Percentiles rank a stretch among this genome's conserved stretches.
Evolutionary conservation across 2,329 filamentous ascomycete species (phyloP).

Genomic region (Claviceps sp.): DNA sequence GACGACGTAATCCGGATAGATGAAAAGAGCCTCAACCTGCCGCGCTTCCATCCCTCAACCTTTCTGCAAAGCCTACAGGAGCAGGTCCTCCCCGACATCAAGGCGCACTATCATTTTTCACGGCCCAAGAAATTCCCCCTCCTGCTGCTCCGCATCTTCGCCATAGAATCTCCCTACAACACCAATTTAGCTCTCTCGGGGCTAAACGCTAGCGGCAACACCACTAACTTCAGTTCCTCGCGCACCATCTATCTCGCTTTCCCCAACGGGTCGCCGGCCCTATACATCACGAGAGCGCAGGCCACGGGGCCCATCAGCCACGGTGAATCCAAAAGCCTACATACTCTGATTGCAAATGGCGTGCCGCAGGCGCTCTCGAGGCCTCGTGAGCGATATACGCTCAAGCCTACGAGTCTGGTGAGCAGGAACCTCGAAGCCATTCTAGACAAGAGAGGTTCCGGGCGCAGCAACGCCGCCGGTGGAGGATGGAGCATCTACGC

Average conservation of each 20-base stretch:
- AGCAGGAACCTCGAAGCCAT: constrained; percentile 61
- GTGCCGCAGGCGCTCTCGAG: constrained; percentile 72
- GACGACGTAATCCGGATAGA: constrained; percentile 29
- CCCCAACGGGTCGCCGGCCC: constrained; percentile 62
- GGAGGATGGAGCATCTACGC: constrained; percentile 74
- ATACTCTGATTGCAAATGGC: constrained; percentile 60
- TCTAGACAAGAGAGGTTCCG: constrained; percentile 53
- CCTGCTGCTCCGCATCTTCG: constrained; percentile 63
- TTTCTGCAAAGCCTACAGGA: constrained; percentile 66
- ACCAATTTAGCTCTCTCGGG: constrained; percentile 35
- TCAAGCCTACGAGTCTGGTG: constrained; percentile 54
- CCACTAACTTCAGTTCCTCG: constrained; percentile 45
- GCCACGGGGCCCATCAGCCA: constrained; percentile 25
- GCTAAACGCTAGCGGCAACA: constrained; percentile 16
- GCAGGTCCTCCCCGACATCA: constrained; percentile 64
- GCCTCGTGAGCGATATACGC: constrained; percentile 56
- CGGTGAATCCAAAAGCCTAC: constrained; percentile 48
- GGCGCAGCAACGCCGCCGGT: constrained; percentile 55
- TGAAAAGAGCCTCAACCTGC: constrained; percentile 36
- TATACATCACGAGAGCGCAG: constrained; percentile 51
- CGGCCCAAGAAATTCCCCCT: constrained; percentile 57
- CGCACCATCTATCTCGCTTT: constrained; percentile 71
- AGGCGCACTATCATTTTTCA: constrained; percentile 71
- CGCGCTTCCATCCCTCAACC: constrained; percentile 66
- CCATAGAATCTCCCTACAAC: constrained; percentile 71